Base-by-base conservation (phyloP, 1,139 yeast species). In the Candida tetrigidarum region DNA sequence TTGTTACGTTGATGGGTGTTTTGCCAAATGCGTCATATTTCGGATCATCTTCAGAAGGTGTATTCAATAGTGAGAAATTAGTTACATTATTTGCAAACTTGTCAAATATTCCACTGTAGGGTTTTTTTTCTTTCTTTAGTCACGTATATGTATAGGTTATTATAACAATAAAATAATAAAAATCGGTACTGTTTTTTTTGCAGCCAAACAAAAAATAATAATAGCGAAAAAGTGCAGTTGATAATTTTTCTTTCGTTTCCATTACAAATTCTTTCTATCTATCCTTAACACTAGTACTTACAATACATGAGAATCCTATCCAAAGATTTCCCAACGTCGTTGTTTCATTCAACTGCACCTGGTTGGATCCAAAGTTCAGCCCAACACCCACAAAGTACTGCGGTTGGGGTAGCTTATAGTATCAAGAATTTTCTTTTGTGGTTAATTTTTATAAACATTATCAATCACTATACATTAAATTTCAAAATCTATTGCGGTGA, bases 11-110 rank as follows among this genome's bases (percentile, higher is more conserved):
- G 37, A 65, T 83, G 49, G 67, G 82, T 42, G 71, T 75, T 1
- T 65, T 83, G 42, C 88, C 88, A 3, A 74, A 73, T 51, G 70
- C 78, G 6, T 65, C 74, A 0, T 74, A 72, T 49, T 74, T 73
- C 54, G 78, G 78, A 3, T 63, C 64, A n/a, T 63, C 68, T 3
- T 54, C 65, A 2, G 76, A 71, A 26, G 67, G 67, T 50, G 68
- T 69, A 1, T 74, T 74, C 47, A 65, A 71, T 49, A 64, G 71
- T 46, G 66, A 62, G 8, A 73, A 72, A 48, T 58, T 74, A 47
- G 76, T 74, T 9, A 74, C 74, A 44, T 55, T 74, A 41, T 66
- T 74, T 45, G 67, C 69, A 26, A 66, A 68, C 47, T 55, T 70
- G 41, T 64, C 69, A 11, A 64, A 66, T 42, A 58, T 68, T 26